Base-by-base conservation (phyloP, 352 stramenopile genomes). In the Phytophthora foliorum region DNA sequence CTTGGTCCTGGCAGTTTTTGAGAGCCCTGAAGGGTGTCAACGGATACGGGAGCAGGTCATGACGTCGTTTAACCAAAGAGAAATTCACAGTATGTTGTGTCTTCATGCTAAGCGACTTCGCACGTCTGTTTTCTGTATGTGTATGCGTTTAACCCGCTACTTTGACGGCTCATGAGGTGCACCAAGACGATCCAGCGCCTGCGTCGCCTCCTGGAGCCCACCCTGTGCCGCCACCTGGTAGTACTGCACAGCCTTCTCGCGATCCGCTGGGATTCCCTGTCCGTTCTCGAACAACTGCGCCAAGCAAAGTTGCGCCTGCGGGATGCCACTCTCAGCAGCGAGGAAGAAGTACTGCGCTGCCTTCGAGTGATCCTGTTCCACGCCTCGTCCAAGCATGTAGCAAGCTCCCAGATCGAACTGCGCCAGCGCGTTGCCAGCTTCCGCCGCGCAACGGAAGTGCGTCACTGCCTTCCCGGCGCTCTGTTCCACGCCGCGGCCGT, bases 401-500 rank as follows among this genome's bases (percentile, higher is more conserved):
- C 86, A 94, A 31, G 85, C 86, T n/a, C 85, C 88, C 1, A 96
- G 48, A 62, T 94, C 84, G 65, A 96, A 96, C 64, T 93, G 86
- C 22, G 88, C 87, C 24, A 68, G 55, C 9, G 80, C 70, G 36
- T 89, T 72, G 17, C 88, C 85, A 36, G 77, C 76, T 31, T 91
- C 83, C 9, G 88, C 88, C 10, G 88, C 88, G 3, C 68, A 73
- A 14, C 76, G 80, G 51, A 94, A 91, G 63, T 89, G 78, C n/a
- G 55, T 51, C 7, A 80, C 77, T 2, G 86, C 88, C 19, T 78
- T 72, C 36, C 71, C 49, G 0, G 65, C 65, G 59, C 84, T 67
- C 16, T 69, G 34, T 1, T 63, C 51, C 4, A 74, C 62, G 19
- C 82, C 78, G 6, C 62, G 65, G 2, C 84, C 88, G 17, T 81